These are phyloP conservation scores for Vachellia pachyceras DNA, from an alignment of 306 rosid species.

Conservation along the genomic window DNA sequence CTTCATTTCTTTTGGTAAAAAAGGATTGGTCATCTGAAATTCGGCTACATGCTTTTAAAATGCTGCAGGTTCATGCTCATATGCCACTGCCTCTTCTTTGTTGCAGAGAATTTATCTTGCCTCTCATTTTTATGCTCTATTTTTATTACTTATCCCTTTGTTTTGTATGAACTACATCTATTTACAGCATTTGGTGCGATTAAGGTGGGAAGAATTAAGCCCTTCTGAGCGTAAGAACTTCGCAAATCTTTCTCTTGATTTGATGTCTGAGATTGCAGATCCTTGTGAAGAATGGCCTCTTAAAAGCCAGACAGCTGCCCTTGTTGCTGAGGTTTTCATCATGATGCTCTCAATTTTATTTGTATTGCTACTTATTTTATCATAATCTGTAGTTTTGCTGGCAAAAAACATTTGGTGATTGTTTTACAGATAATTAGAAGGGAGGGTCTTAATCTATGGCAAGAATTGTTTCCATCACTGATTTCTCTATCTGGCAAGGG, in stretches of 20 bases:
- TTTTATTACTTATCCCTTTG: constrained; percentile 27
- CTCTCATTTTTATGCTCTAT: neutral
- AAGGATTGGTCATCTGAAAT: constrained; percentile 95
- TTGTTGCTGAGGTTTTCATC: constrained; percentile 85
- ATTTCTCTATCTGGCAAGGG: constrained; percentile 83
- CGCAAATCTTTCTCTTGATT: constrained; percentile 71
- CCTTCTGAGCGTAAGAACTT: constrained; percentile 70
- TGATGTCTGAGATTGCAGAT: constrained; percentile 87
- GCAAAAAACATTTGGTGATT: constrained; percentile 31
- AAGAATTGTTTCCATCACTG: constrained; percentile 74
- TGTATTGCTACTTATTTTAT: constrained; percentile 24
- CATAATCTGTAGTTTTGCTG: constrained; percentile 20
- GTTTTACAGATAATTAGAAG: constrained; percentile 82
- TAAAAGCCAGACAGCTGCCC: constrained; percentile 97
- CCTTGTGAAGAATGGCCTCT: constrained; percentile 93
- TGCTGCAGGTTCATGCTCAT: constrained; percentile 76
- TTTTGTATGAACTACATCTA: constrained; percentile 32
- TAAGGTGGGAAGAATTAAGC: constrained; percentile 91
- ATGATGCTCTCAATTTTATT: constrained; percentile 28
- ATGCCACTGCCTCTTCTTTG: constrained; percentile 33
- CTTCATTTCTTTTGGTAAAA: constrained; percentile 73
- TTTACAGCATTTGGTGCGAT: constrained; percentile 88
- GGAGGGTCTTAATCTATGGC: constrained; percentile 82
- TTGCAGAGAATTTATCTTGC: constrained; percentile 13
- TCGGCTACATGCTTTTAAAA: constrained; percentile 92